Evolutionary conservation across 768 basidiomycete species (phyloP).

Genomic region (Ramaria sp.): DNA sequence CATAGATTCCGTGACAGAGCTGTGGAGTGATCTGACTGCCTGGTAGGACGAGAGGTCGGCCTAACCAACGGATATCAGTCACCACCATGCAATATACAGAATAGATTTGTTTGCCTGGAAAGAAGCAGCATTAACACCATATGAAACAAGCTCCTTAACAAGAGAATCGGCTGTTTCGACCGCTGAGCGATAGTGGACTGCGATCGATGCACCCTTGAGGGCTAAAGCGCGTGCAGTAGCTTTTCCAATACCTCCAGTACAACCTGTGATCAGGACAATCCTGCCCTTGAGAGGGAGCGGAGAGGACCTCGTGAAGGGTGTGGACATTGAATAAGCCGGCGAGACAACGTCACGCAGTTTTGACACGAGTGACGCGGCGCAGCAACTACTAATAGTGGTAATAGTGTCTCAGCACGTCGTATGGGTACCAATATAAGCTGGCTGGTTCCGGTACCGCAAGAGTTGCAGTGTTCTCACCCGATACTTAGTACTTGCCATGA

Average conservation of each 20-base stretch:
- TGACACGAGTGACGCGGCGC: no score
- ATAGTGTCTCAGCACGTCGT: no score
- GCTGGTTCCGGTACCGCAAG: no score
- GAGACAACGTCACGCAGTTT: no score
- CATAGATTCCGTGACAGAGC: conserved; percentile 30
- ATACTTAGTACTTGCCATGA: no score
- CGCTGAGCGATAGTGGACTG: conserved; percentile 39
- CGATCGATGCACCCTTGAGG: conserved; percentile 34
- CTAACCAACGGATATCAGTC: not conserved
- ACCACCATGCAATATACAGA: not conserved
- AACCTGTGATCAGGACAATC: conserved; percentile 29
- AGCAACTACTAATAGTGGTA: no score
- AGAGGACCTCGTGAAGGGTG: not conserved
- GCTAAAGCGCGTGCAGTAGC: conserved; percentile 40
- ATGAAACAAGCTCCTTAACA: conserved; percentile 24
- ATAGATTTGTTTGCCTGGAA: conserved; percentile 26
- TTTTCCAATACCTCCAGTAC: no score
- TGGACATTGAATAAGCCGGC: no score
- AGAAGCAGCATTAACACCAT: conserved; percentile 28
- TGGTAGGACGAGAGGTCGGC: conserved; percentile 37
- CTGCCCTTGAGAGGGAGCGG: conserved; percentile 14
- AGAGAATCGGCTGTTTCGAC: conserved; percentile 28
- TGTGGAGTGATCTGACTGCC: conserved; percentile 31
- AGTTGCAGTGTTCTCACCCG: no score
- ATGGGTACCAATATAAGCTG: no score